Evolutionary conservation across 345 rosid species (phyloP), one percentile per base, ranked within the genome.

Genomic region (Euphorbia pulcherrima): DNA sequence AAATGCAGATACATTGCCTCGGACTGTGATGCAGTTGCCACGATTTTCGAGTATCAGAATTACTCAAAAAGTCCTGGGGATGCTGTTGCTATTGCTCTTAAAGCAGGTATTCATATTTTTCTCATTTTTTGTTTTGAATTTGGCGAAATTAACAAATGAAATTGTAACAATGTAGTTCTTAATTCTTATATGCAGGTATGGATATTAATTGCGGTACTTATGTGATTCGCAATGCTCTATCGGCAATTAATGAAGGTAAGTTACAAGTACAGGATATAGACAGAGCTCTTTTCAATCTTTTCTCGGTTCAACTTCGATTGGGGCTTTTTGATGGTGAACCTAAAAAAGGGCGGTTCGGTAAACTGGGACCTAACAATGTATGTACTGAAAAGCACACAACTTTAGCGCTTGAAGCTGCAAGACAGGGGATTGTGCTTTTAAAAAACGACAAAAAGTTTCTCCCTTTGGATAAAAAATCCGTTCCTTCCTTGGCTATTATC

Each of bases 1-100:
- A 28, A 40, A 14, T 69, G 53, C 81, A 93, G 97, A 73, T 93
- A 93, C 72, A 89, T 93, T 51, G 84, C 92, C 71, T 87, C 98
- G 51, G 98, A 93, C 70, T 93, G 98, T 85, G 94, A 93, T 83
- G 96, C 97, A 39, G 96, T 93, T 68, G 97, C 86, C 74, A 93
- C 98, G 13, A 84, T 93, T 67, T 80, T 62, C 54, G 90, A 81
- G 33, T 89, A 80, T 81, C 98, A 93, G 74, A 80, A 85, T 60
- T 90, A 89, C 67, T 68, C 92, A 0, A 87, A 80, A 67, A 74
- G 80, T 35, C 62, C 86, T 3, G 96, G 77, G 60, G 96, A 93
- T 57, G 93, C 97, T 54, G 96, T 83, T 60, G 94, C 94, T 16
- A 84, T 75, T 75, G 84, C 87, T 75, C 81, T 89, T 46, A 84